Percentiles rank a stretch among this genome's conserved stretches.
Evolutionary conservation across 495 filamentous ascomycete species (phyloP).

Genomic region (Trichoderma erinaceum): DNA sequence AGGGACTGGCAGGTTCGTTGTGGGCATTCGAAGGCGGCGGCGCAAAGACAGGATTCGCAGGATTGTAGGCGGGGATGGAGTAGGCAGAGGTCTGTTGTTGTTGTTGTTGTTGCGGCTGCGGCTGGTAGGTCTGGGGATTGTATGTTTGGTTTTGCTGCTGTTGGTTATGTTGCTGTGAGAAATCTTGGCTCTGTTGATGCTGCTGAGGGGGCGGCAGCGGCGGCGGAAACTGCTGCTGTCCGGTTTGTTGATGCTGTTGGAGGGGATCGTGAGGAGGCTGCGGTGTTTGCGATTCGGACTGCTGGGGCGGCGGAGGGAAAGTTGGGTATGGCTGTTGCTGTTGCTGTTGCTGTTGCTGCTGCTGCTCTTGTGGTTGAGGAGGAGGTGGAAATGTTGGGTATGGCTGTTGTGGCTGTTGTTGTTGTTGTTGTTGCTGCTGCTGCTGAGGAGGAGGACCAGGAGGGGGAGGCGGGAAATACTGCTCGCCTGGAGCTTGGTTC

Average conservation of each 20-base stretch:
- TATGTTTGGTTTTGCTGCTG: slow-evolving; percentile 10
- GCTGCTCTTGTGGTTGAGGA: not conserved
- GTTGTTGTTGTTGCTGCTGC: slow-evolving; percentile 3
- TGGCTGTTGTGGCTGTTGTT: not conserved
- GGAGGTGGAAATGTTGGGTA: not conserved
- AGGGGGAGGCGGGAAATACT: slow-evolving; percentile 2
- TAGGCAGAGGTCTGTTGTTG: slow-evolving; percentile 21
- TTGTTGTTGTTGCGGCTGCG: not conserved
- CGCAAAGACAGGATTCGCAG: slow-evolving; percentile 24
- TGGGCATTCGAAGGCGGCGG: slow-evolving; percentile 15
- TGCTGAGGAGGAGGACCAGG: not conserved
- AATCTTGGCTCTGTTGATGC: not conserved
- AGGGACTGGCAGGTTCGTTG: not conserved
- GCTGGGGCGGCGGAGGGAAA: too few relatives aligned
- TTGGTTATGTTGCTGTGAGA: not conserved
- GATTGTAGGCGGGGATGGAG: slow-evolving; percentile 25
- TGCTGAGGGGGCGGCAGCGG: not conserved
- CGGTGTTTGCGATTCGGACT: too few relatives aligned
- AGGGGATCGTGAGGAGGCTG: too few relatives aligned
- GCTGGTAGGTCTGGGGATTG: not conserved
- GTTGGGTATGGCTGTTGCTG: not conserved
- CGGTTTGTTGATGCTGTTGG: not conserved
- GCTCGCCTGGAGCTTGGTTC: slow-evolving; percentile 8
- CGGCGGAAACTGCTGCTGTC: not conserved
- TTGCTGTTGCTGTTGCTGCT: slow-evolving; percentile 5